Percentiles rank a stretch among this genome's conserved stretches.
Conservation (phyloP, 805 yeast species). For the Hanseniaspora nectarophila region DNA sequence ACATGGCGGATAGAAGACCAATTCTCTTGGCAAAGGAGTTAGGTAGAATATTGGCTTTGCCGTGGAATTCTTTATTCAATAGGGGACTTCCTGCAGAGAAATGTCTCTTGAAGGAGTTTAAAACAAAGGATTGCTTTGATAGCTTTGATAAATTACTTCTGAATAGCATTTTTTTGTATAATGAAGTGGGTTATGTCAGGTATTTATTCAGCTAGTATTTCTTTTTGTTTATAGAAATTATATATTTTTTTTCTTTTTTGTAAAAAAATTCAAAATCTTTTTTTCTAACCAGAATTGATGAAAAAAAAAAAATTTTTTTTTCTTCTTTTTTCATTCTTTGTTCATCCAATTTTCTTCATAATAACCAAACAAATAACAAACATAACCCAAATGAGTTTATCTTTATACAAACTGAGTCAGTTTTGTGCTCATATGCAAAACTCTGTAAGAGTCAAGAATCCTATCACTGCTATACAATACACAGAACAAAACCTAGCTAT, state of each 20-base stretch:
- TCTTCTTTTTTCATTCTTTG: not conserved
- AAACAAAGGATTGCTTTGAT: not conserved
- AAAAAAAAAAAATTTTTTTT: not conserved
- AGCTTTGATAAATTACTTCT: not conserved
- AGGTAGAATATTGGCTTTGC: not conserved
- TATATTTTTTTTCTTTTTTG: too few species aligned
- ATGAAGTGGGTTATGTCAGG: not conserved
- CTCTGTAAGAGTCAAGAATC: constrained; percentile 60
- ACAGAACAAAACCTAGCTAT: constrained; percentile 72
- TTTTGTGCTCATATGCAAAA: constrained; percentile 83
- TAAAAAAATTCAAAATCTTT: too few species aligned
- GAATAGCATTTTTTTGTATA: not conserved
- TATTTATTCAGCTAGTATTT: too few species aligned
- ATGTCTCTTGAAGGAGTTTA: not conserved
- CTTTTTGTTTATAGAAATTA: too few species aligned
- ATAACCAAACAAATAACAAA: not conserved
- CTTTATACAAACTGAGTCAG: constrained; percentile 72
- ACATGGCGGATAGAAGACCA: not conserved
- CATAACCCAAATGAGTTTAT: constrained; percentile 40
- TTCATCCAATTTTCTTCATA: too few species aligned
- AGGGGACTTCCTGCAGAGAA: not conserved
- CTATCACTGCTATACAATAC: constrained; percentile 72
- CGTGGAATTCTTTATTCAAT: not conserved
- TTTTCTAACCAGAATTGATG: not conserved
- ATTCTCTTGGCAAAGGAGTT: not conserved